These are phyloP conservation scores for Ophiocordyceps unilateralis DNA, from an alignment of 2,329 filamentous ascomycete genomes.

Conservation along the genomic window DNA sequence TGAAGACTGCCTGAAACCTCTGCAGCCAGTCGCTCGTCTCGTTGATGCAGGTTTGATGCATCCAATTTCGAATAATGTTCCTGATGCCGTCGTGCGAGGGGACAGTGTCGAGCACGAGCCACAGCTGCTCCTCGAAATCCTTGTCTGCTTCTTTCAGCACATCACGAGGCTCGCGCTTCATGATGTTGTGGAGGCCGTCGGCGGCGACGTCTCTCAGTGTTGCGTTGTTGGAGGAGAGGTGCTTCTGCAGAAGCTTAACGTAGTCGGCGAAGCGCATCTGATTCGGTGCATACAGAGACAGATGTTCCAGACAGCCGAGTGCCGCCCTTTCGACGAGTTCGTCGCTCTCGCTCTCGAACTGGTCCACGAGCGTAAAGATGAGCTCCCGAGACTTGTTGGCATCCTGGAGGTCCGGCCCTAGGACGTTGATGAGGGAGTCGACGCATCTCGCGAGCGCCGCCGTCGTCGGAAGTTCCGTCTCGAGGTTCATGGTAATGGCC, in stretches of 20 bases:
- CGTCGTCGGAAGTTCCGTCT: conserved; percentile 67
- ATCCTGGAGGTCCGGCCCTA: conserved; percentile 90
- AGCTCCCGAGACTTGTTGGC: conserved; percentile 81
- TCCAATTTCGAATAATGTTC: conserved; percentile 82
- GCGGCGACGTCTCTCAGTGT: conserved; percentile 66
- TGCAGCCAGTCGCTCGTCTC: conserved; percentile 78
- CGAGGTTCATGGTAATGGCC: conserved; percentile 73
- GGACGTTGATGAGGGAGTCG: conserved; percentile 89
- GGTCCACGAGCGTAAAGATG: conserved; percentile 68
- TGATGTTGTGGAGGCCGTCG: conserved; percentile 80
- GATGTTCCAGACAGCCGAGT: conserved; percentile 70
- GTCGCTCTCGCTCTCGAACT: conserved; percentile 65
- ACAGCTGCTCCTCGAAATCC: conserved; percentile 78
- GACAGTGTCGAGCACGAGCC: conserved; percentile 67
- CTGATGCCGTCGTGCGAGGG: conserved; percentile 66
- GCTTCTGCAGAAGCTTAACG: conserved; percentile 63
- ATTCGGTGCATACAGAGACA: conserved; percentile 79
- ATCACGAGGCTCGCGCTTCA: conserved; percentile 78
- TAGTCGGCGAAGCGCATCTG: conserved; percentile 75
- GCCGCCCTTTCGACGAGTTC: conserved; percentile 57
- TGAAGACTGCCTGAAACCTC: conserved; percentile 73
- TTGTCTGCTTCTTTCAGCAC: conserved; percentile 60
- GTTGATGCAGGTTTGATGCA: conserved; percentile 69
- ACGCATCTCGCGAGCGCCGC: conserved; percentile 75
- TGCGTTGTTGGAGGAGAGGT: conserved; percentile 51